Base-by-base conservation (phyloP, 2,329 filamentous ascomycete species). In the Sporothrix brunneoviolacea region DNA sequence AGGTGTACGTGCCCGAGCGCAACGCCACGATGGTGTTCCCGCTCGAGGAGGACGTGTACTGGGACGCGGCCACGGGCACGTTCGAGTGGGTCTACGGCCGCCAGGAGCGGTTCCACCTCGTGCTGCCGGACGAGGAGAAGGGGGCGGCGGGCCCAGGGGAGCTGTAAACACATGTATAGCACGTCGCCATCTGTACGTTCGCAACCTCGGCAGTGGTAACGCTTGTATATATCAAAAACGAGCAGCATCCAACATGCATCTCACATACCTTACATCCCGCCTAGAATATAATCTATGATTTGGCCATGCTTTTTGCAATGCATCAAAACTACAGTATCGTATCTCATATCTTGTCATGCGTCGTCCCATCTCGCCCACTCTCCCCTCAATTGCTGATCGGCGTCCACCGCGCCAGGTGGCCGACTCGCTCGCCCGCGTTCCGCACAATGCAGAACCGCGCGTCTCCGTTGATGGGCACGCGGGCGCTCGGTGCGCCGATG, bases 371-470 rank as follows among this genome's bases (percentile, higher is more conserved):
- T 41, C 1, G 15, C 22, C 39, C n/a, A 7, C 24, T 6, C 21
- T 9, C 22, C 12, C 15, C 12, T 27, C 30, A 57, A 24, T 49
- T 35, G 40, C 55, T 56, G 41, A 57, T 51, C 3, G 45, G 54
- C 9, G 52, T 53, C 55, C 55, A 58, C 19, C 50, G 45, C 2
- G 82, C 91, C 57, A 97, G 66, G 69, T 91, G 84, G 3, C 88
- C 91, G 4, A 93, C 71, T 30, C 72, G 82, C 67, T 90, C 82
- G 1, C 93, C 93, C 2, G 84, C 81, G 61, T 91, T 86, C 48
- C 91, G 76, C 28, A 97, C 81, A 57, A 98, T 81, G 65, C 91
- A 96, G 10, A 88, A 60, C 43, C 68, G 71, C 2, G 72, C 73
- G 51, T 76, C 73, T n/a, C 32, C 37, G 43, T 15, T 19, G 18